Evolutionary conservation across 192 early-diverging fungal species (phyloP).

Genomic region (Backusella psychrophila): DNA sequence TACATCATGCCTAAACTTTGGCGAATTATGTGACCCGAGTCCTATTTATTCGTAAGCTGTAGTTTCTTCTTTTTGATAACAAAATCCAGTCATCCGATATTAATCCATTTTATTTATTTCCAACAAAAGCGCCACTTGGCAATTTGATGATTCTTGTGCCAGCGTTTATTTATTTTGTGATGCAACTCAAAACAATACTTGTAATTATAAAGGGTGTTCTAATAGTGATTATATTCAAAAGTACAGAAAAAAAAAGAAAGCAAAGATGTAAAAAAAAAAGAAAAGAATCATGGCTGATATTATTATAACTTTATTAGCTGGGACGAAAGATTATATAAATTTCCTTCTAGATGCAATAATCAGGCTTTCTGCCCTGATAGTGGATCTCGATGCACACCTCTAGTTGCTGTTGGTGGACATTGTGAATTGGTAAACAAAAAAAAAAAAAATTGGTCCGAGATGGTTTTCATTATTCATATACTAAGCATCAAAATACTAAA

Average conservation of each 20-base stretch:
- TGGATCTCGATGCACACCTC: slow-evolving; percentile 25
- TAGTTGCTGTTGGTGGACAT: slow-evolving; percentile 16
- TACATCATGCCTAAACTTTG: slow-evolving; percentile 1
- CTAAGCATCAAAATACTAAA: neutral
- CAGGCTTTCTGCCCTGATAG: slow-evolving; percentile 35
- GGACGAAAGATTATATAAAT: slow-evolving; percentile 9
- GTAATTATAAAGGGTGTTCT: slow-evolving; percentile 30
- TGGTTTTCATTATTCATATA: neutral
- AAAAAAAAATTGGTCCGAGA: neutral
- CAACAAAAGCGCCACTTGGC: slow-evolving; percentile 22
- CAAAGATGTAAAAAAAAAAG: neutral
- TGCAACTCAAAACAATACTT: slow-evolving; percentile 14
- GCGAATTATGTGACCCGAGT: slow-evolving; percentile 13
- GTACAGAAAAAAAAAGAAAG: neutral
- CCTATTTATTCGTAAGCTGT: slow-evolving; percentile 6
- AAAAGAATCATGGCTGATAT: neutral
- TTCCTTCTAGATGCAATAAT: slow-evolving; percentile 24
- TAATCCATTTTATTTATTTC: too few relatives aligned
- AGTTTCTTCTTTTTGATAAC: neutral
- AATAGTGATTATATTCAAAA: slow-evolving; percentile 36
- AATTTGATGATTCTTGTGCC: slow-evolving; percentile 31
- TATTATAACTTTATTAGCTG: slow-evolving; percentile 12
- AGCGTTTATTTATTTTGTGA: slow-evolving; percentile 34
- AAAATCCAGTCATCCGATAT: neutral
- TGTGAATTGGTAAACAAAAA: slow-evolving; percentile 28